Base-by-base conservation (phyloP, 768 basidiomycete genomes). In the Lactarius vividus region DNA sequence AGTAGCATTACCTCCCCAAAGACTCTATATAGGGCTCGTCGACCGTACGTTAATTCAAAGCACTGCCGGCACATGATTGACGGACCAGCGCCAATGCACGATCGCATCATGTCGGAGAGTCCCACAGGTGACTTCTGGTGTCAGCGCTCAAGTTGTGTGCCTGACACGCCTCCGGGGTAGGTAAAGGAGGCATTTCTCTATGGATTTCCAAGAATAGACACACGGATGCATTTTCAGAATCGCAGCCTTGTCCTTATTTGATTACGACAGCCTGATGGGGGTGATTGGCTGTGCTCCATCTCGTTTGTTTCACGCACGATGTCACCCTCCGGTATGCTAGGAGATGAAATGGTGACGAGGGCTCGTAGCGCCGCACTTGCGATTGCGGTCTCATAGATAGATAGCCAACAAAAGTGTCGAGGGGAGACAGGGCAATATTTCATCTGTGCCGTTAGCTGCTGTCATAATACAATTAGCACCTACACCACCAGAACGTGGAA, bases 121-220 rank as follows among this genome's bases (percentile, higher is more conserved):
- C 57, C 2, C 37, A 29, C 39, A 16, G 16, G 20, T 0, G 57
- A 40, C 26, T 5, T 40, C 35, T 52, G 11, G 11, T 26, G 49
- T 52, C 57, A 31, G 63, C 57, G 63, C 49, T 64, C 46, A 20
- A 11, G 18, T 4, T 11, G 26, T 39, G 37, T 54, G 52, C 61
- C 52, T 61, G 16, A 31, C 35, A 23, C 15, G 2, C 29, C n/a
- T 6, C 18, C 40, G n/a, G 11, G 5, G 8, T 5, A 4, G n/a
- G 37, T 55, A 23, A 42, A 54, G 49, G 11, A 6, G 9, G 13
- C 49, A 15, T 52, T 26, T 13, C 11, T 26, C 26, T 23, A 52
- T 26, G 2, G 49, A 52, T 7, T 26, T 52, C 49, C 49, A 26
- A 4, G 46, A 49, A 52, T 26, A 26, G 46, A 49, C 6, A 23